Evolutionary conservation across 1,139 yeast genomes (phyloP), one percentile per base, ranked within the genome.

Genomic region (Saccharomyces uvarum): DNA sequence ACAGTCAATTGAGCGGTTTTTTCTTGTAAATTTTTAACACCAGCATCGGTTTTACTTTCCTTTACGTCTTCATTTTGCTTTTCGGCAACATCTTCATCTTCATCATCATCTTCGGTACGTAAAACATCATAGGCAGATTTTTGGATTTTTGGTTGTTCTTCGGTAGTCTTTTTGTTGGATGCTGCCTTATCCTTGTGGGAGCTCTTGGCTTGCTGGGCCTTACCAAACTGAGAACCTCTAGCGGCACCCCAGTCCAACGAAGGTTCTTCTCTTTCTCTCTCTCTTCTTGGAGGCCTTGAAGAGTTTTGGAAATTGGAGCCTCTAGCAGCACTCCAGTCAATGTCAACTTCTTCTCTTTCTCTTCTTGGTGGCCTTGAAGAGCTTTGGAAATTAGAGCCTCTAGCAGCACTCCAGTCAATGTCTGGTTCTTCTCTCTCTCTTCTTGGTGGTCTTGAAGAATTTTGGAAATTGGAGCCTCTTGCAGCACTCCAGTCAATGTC

Each of bases 121-220:
- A 89, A 78, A 46, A 88, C 88, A 59, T 83, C 80, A 68, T 78
- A 89, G 28, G 79, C 72, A 16, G 89, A 82, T 69, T 80, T 79
- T 66, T 79, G 79, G 52, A 79, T 78, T 59, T 72, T 74, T 58
- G 75, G 74, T 58, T 70, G 69, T 51, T 74, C 77, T 52, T 72
- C 73, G 26, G 63, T 47, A 49, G 49, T 53, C 51, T 53, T 58
- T 61, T 58, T 61, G 55, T 52, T 55, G 55, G 58, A 56, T 62
- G 59, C 60, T 55, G 51, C 54, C 56, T 55, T 56, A 62, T 59
- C 61, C 55, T 55, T 60, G 56, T 50, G 54, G 53, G 59, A 51
- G 57, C 61, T 61, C 56, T 54, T 58, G 60, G 66, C 51, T 59
- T 38, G 44, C 7, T 38, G 44, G 9, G 59, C 33, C 59, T 59